Percentiles rank a stretch among this genome's conserved stretches.
Conservation (phyloP, 331 rosid genomes). For the Saraca asoca region DNA sequence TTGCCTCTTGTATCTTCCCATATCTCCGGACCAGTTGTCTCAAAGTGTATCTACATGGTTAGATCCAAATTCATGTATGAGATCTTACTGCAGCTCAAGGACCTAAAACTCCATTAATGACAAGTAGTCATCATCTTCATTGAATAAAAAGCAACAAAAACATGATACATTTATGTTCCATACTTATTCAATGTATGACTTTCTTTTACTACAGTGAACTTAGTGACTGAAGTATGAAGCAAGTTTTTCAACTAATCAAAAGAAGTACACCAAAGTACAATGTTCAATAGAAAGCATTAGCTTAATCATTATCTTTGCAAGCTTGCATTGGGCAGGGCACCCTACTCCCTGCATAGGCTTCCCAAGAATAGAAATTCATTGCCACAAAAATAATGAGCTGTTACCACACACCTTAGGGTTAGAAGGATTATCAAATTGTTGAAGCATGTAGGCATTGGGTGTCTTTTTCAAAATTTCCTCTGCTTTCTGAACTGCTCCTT, state of each 20-base stretch:
- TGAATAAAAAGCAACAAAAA: slow-evolving; percentile 11
- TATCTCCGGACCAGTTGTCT: slow-evolving; percentile 99
- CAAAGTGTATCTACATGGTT: slow-evolving; percentile 80
- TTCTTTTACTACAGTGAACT: slow-evolving; percentile 18
- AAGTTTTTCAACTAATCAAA: slow-evolving; percentile 26
- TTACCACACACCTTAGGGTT: slow-evolving; percentile 82
- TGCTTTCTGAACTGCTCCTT: slow-evolving; percentile 97
- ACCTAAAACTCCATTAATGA: slow-evolving; percentile 20
- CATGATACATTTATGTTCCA: neutral
- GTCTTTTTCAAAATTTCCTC: slow-evolving; percentile 83
- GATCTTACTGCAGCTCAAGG: slow-evolving; percentile 14
- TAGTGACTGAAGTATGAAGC: slow-evolving; percentile 23
- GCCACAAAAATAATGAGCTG: slow-evolving; percentile 21
- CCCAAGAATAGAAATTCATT: slow-evolving; percentile 13
- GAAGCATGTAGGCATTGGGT: slow-evolving; percentile 88
- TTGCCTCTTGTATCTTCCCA: slow-evolving; percentile 99
- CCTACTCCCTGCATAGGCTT: neutral
- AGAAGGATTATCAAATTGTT: slow-evolving; percentile 96
- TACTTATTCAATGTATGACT: neutral
- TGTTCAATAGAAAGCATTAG: neutral
- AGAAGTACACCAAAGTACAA: slow-evolving; percentile 24
- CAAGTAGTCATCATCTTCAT: slow-evolving; percentile 28
- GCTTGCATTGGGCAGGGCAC: slow-evolving; percentile 11
- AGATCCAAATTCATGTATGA: slow-evolving; percentile 36
- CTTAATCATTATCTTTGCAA: neutral